These are phyloP conservation scores for Spencermartinsiella europaea DNA, from an alignment of 805 yeast species.

Conservation along the genomic window DNA sequence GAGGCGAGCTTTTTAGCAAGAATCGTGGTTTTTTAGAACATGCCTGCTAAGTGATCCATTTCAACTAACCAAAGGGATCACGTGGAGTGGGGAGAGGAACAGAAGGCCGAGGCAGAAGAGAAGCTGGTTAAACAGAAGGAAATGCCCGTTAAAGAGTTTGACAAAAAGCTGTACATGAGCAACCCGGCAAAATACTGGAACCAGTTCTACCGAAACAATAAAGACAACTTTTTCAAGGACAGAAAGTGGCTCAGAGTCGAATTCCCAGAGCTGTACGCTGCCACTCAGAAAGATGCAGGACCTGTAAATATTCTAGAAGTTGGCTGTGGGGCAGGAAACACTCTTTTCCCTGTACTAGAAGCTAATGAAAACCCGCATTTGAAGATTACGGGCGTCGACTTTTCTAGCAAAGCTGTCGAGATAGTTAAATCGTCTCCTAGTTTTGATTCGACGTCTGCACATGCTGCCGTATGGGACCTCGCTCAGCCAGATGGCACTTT, in stretches of 20 bases:
- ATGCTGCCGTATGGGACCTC: slow-evolving; percentile 92
- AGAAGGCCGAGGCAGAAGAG: slow-evolving; percentile 64
- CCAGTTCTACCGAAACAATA: slow-evolving; percentile 82
- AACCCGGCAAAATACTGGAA: slow-evolving; percentile 97
- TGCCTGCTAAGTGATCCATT: too few relatives aligned
- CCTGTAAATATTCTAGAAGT: slow-evolving; percentile 75
- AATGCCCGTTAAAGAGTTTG: slow-evolving; percentile 82
- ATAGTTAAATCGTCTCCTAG: slow-evolving; percentile 62
- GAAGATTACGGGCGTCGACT: slow-evolving; percentile 80
- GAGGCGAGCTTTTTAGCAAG: neutral
- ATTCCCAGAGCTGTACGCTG: slow-evolving; percentile 78
- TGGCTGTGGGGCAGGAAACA: slow-evolving; percentile 98
- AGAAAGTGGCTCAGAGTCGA: slow-evolving; percentile 94
- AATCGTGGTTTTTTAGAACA: too few relatives aligned
- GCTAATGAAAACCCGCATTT: slow-evolving; percentile 79
- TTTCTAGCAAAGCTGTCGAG: slow-evolving; percentile 83
- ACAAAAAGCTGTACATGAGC: slow-evolving; percentile 65
- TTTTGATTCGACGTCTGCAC: slow-evolving; percentile 58
- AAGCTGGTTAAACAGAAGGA: slow-evolving; percentile 71
- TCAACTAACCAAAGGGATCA: slow-evolving; percentile 50
- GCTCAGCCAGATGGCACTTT: slow-evolving; percentile 65
- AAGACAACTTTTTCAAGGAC: slow-evolving; percentile 92
- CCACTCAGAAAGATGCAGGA: slow-evolving; percentile 68
- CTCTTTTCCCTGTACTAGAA: slow-evolving; percentile 81
- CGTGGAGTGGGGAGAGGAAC: slow-evolving; percentile 96